These are phyloP conservation scores for Pyronema omphalodes DNA, from an alignment of 495 filamentous ascomycete genomes.

Conservation along the genomic window DNA sequence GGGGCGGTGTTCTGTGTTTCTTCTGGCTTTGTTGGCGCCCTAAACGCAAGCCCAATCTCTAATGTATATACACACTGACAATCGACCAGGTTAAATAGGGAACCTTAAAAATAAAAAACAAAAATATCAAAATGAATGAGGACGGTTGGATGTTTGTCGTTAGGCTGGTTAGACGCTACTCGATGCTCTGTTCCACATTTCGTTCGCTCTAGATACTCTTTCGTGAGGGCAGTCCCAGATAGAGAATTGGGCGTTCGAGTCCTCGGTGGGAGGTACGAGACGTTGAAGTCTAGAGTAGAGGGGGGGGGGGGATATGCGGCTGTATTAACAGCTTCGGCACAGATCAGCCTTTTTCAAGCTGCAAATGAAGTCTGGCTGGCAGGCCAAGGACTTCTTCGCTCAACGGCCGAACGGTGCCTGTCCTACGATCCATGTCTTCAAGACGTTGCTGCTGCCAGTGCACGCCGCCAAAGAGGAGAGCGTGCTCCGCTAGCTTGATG, in stretches of 20 bases:
- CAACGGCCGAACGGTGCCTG: background rate
- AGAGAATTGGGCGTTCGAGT: background rate
- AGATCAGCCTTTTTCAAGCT: conserved; percentile 1
- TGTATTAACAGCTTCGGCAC: background rate
- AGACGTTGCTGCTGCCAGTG: background rate
- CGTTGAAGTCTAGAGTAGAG: conserved; percentile 1
- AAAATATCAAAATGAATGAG: background rate
- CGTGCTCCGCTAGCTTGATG: background rate
- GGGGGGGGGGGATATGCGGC: conserved; percentile 1
- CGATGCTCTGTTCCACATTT: conserved; percentile 2
- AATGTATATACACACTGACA: background rate
- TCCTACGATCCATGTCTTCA: background rate
- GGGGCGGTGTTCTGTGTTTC: background rate
- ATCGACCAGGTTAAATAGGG: background rate
- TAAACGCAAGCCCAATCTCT: background rate
- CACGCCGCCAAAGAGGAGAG: background rate
- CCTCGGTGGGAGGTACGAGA: background rate
- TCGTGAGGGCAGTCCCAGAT: background rate
- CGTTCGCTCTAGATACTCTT: background rate
- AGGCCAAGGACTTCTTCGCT: background rate
- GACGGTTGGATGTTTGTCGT: background rate
- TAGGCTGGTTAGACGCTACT: background rate
- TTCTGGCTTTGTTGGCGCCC: background rate
- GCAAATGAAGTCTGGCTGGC: background rate
- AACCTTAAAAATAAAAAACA: background rate